A percentile compares a stretch with the other conserved stretches of the same genome.
phyloP scores from a whole-genome alignment of 2,329 filamentous ascomycete genomes.

The Monilinia polystroma region DNA sequence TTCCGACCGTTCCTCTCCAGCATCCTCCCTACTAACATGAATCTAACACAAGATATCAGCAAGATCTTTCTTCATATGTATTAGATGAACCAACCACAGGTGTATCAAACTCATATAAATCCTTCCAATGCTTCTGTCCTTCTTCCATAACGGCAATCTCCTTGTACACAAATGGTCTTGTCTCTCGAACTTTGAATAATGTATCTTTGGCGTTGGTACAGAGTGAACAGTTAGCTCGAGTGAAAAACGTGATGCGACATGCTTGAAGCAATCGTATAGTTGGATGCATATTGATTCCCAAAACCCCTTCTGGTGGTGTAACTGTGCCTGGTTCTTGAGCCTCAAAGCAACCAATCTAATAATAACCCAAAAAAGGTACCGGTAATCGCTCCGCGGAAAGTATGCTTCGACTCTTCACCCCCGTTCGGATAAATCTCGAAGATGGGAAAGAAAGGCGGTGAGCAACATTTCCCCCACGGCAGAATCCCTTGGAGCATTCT shows the following conservation, averaged over 20 bases:
- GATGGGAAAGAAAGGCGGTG: neutral
- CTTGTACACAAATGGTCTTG: slow-evolving; percentile 63
- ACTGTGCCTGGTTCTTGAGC: neutral
- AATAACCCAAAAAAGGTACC: neutral
- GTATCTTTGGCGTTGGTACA: slow-evolving; percentile 68
- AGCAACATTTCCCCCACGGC: neutral
- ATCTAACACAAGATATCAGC: slow-evolving; percentile 43
- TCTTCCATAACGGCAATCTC: slow-evolving; percentile 69
- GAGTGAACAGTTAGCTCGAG: slow-evolving; percentile 67
- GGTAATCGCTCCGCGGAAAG: neutral
- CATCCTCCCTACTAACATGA: slow-evolving; percentile 57
- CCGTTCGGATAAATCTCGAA: neutral
- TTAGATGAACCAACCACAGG: slow-evolving; percentile 58
- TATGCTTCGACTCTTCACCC: neutral
- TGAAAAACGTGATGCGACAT: slow-evolving; percentile 73
- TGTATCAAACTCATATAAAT: slow-evolving; percentile 77
- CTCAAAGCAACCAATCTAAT: neutral
- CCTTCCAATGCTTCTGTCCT: slow-evolving; percentile 63
- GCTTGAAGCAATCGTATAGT: slow-evolving; percentile 51
- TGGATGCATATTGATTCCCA: slow-evolving; percentile 47
- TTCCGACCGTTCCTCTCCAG: slow-evolving; percentile 50
- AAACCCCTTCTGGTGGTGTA: too few species aligned
- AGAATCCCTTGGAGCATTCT: slow-evolving; percentile 22
- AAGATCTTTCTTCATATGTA: neutral
- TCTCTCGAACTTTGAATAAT: slow-evolving; percentile 66